Percentiles rank a stretch among this genome's conserved stretches.
phyloP scores from a whole-genome alignment of 805 yeast species.

The Hanseniaspora osmophila region DNA sequence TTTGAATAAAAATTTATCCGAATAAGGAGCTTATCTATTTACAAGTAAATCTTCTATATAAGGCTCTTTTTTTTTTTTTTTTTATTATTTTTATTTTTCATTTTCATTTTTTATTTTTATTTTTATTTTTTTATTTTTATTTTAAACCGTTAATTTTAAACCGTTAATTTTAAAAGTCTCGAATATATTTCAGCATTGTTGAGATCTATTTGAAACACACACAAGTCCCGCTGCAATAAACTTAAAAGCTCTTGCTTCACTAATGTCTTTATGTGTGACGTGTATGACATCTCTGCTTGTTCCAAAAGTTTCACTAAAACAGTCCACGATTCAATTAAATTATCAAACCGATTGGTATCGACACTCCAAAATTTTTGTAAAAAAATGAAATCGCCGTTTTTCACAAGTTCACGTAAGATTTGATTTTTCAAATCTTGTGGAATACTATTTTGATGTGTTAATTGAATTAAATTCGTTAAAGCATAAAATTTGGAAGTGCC shows the following conservation, averaged over 20 bases:
- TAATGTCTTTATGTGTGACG: neutral
- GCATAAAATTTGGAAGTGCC: neutral
- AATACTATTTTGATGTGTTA: neutral
- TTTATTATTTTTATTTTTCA: too few relatives aligned
- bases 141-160: too few relatives aligned
- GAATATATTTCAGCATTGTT: neutral
- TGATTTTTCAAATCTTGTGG: neutral
- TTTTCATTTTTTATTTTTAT: too few relatives aligned
- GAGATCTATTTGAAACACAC: neutral
- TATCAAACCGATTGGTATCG: neutral
- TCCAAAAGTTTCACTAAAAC: neutral
- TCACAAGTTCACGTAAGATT: neutral
- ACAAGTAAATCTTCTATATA: neutral
- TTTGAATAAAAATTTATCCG: slow-evolving; percentile 41
- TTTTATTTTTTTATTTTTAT: too few relatives aligned
- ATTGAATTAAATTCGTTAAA: neutral
- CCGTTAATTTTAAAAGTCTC: neutral
- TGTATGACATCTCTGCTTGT: neutral
- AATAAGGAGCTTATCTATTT: neutral
- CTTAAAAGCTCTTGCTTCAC: neutral
- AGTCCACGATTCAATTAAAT: neutral
- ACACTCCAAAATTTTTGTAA: neutral
- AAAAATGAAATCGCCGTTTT: neutral
- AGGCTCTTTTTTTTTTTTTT: neutral
- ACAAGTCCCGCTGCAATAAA: neutral